phyloP scores from a whole-genome alignment of 75 land plant genomes.

The Cupressus sempervirens region DNA sequence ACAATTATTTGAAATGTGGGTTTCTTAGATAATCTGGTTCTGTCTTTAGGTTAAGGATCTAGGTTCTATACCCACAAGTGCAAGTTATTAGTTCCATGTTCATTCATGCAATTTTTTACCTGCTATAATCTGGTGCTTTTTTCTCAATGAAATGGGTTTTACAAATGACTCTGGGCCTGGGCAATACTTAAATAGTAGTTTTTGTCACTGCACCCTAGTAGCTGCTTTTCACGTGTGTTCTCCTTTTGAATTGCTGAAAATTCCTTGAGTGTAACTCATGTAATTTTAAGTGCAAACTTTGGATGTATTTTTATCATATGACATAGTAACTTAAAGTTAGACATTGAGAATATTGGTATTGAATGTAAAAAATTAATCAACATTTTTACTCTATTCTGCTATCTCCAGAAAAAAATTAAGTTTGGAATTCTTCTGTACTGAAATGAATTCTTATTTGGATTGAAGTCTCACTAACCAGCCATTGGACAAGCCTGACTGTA shows the following conservation, averaged over 20 bases:
- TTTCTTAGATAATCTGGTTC: too few relatives aligned
- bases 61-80: not conserved
- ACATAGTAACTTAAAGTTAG: too few relatives aligned
- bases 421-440: not conserved
- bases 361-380: not conserved
- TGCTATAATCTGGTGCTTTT: too few relatives aligned
- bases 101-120: not conserved
- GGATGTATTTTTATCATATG: too few relatives aligned
- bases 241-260: not conserved
- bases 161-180: not conserved
- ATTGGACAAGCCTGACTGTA: not conserved
- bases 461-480: not conserved
- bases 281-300: not conserved
- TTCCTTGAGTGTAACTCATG: not conserved
- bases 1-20: not conserved
- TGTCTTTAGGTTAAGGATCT: too few relatives aligned
- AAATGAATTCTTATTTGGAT: not conserved
- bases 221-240: not conserved
- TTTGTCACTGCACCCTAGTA: not conserved
- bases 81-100: not conserved
- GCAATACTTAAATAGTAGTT: not conserved
- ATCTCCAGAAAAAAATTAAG: not conserved
- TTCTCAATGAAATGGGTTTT: too few relatives aligned
- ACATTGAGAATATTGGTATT: not conserved
- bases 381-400: not conserved